phyloP scores from a whole-genome alignment of 257 asterid genomes.

The Penstemon barbatus region DNA sequence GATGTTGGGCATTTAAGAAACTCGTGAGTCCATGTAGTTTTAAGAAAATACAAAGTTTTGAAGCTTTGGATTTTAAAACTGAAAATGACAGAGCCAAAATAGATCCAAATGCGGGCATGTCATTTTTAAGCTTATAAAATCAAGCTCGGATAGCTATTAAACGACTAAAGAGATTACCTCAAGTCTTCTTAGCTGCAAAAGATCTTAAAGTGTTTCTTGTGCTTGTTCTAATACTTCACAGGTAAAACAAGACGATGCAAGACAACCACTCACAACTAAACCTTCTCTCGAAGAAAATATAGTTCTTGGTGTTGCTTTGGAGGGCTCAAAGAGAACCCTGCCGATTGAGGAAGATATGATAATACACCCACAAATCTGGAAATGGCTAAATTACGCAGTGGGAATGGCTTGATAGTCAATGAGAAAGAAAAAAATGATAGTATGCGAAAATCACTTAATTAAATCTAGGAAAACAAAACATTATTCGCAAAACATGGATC shows the following conservation, averaged over 20 bases:
- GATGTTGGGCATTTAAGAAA: too few species aligned
- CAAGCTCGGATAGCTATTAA: too few species aligned
- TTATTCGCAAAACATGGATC: too few species aligned
- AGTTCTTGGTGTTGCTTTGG: conserved; percentile 95
- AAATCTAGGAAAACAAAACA: too few species aligned
- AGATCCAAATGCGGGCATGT: too few species aligned
- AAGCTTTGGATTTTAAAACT: too few species aligned
- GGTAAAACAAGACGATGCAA: conserved; percentile 49
- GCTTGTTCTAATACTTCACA: conserved; percentile 29
- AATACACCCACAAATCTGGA: conserved; percentile 33
- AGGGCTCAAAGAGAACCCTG: conserved; percentile 92
- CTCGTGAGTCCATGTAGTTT: too few species aligned
- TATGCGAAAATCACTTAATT: neutral
- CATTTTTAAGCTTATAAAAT: too few species aligned
- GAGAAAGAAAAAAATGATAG: conserved; percentile 56
- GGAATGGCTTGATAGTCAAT: conserved; percentile 36
- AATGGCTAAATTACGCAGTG: conserved; percentile 56
- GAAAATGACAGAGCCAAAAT: too few species aligned
- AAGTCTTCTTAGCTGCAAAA: conserved; percentile 28
- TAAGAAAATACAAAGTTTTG: too few species aligned
- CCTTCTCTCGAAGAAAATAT: conserved; percentile 82
- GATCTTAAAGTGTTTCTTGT: conserved; percentile 30
- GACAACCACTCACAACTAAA: conserved; percentile 44
- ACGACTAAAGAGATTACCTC: conserved; percentile 30
- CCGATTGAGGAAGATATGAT: conserved; percentile 74